Base-by-base conservation (phyloP, 371 early-diverging fungal species). In the Lichtheimia hyalospora region DNA sequence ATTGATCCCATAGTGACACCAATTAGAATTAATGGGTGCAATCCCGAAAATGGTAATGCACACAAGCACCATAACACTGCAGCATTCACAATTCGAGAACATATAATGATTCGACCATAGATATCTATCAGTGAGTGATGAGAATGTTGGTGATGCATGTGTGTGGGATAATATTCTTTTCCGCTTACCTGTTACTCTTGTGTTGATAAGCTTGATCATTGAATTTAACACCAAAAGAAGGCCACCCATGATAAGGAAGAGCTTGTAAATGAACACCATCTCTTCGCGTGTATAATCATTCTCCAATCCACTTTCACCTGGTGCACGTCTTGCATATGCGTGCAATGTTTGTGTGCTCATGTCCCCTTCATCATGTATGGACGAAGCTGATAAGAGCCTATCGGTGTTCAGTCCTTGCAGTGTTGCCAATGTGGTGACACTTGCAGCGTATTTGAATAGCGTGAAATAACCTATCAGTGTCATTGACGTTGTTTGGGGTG, bases 251-350 rank as follows among this genome's bases (percentile, higher is more conserved):
- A 80, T 80, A 25, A 80, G 59, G 21, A 80, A 77, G 4, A 70
- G 73, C 58, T 80, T 80, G 57, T 80, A 80, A 3, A 80, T 66
- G 54, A 80, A 80, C 7, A 70, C 68, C 20, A 66, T 67, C 63
- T 79, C 75, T 12, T 48, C 62, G 42, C 63, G 68, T 3, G 69
- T 55, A 16, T 66, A 49, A 12, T 48, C 60, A 5, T 52, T 54
- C 18, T 68, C 64, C 40, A 43, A 61, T 20, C 15, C 15, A 8
- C 27, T 62, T 12, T 56, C 60, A 18, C 55, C 52, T 34, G 34
- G 34, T 1, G 63, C 43, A n/a, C 58, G 48, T 57, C 44, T 41
- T 7, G 16, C 52, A 23, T 39, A 42, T 21, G 46, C 18, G 16
- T 62, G 62, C 12, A 5, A 7, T 21, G 44, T 43, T 20, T 42